Base-by-base conservation (phyloP, 805 yeast genomes). In the Lipomyces japonicus region DNA sequence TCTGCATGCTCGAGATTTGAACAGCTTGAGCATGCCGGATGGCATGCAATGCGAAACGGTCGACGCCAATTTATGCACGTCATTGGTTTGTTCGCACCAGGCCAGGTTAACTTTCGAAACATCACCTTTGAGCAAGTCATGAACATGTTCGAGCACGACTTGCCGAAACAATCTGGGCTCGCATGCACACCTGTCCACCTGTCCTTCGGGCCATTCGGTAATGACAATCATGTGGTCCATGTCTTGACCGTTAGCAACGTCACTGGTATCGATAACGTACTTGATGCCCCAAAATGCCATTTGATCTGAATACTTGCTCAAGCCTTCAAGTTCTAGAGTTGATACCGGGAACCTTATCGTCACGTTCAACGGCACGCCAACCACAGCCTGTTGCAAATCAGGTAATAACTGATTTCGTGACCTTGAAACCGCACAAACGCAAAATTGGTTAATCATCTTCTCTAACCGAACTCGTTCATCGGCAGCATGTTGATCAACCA, bases 401-500 rank as follows among this genome's bases (percentile, higher is more conserved):
- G 6, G 10, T 32, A 6, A 39, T 12, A 39, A 42, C 48, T 19
- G 22, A 24, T 48, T n/a, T n/a, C n/a, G n/a, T n/a, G n/a, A n/a
- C n/a, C n/a, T n/a, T n/a, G n/a, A n/a, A n/a, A n/a, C n/a, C n/a
- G n/a, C n/a, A n/a, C n/a, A n/a, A n/a, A 51, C 39, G 2, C 78
- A 60, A 46, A 72, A 69, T 2, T 70, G 71, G 30, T 63, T 55
- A n/a, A 78, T 66, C 10, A 75, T 59, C 1, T 51, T 44, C 59
- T 88, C 96, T 1, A 84, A 75, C 40, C 71, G 71, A 0, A 85
- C 71, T 47, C 96, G 66, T 62, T 88, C 95, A 66, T 85, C 95
- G 46, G 83, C 79, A 0, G 95, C 95, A 69, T 88, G 96, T 61
- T 87, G 96, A 62, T 88, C 96, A 3, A 84, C 60, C 1, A 62